phyloP scores from a whole-genome alignment of 164 flowering plant genomes.

The Platanus orientalis region DNA sequence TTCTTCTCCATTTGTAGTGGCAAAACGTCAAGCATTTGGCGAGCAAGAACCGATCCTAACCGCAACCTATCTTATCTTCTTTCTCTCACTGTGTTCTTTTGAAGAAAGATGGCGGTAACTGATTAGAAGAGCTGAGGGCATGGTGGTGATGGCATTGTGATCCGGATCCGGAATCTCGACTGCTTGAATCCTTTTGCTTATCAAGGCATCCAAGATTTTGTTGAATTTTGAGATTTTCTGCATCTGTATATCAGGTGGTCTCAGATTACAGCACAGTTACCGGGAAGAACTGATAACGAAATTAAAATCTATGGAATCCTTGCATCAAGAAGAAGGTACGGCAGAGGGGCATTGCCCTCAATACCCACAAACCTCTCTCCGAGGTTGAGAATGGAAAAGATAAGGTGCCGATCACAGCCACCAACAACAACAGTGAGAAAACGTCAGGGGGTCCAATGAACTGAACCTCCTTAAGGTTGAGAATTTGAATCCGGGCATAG shows the following conservation, averaged over 20 bases:
- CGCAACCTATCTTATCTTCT: no score
- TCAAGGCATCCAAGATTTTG: neutral
- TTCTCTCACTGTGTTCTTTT: no score
- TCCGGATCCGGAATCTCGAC: no score
- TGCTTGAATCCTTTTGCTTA: no score
- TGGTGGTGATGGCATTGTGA: no score
- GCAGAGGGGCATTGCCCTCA: constrained; percentile 88
- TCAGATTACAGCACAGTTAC: constrained; percentile 86
- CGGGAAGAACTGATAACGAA: constrained; percentile 91
- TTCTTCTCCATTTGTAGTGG: no score
- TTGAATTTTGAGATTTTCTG: neutral
- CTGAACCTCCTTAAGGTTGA: constrained; percentile 29
- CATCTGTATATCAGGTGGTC: constrained; percentile 65
- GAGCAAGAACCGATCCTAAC: no score
- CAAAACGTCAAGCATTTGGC: no score
- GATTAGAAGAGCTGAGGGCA: no score
- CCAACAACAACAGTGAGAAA: no score
- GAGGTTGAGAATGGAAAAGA: constrained; percentile 49
- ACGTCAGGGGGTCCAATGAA: constrained; percentile 25
- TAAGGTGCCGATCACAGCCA: no score
- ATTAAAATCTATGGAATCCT: constrained; percentile 96
- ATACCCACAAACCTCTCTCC: constrained; percentile 73
- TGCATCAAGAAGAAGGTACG: constrained; percentile 84
- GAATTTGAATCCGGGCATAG: constrained; percentile 14
- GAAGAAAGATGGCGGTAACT: no score